Evolutionary conservation across 768 basidiomycete genomes (phyloP), one percentile per base, ranked within the genome.

Genomic region (Mycena kentingensis): DNA sequence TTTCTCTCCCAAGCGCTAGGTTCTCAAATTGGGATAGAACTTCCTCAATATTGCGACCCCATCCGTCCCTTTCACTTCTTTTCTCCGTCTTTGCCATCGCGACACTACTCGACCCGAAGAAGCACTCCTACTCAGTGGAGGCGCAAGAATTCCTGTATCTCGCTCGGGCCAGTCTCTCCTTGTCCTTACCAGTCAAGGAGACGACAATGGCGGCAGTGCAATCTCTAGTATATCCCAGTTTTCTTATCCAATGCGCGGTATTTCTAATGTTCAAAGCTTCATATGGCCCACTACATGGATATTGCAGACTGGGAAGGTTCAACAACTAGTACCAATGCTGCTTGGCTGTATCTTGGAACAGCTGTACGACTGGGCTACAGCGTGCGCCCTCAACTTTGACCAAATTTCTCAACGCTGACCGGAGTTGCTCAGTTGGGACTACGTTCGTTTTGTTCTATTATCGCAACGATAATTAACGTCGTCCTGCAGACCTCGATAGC

Each of bases 31-130:
- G 19, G n/a, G 34, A 26, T 50, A 78, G 78, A 13, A 73, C 70
- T 4, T 73, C 73, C 12, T 73, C 74, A 38, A 60, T 58, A 6
- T 57, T 75, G 39, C 63, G 71, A 7, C 67, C 65, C n/a, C 68
- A 77, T n/a, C 83, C 88, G 52, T 67, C 77, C 1, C 69, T 88
- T 15, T 74, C 86, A 0, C 73, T 90, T 24, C 73, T 90, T 18
- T 87, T 84, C 63, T 77, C 78, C 36, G 65, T 89, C 12, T 83
- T 91, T 55, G 80, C 87, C 5, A 74, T 90, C 22, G 87, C 79
- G 0, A 69, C 77, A 0, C 71, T 88, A n/a, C 83, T 87, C 56
- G 84, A 87, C 61, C 73, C 76, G 5, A 62, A 69, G 42, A 64
- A 67, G 6, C 75, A 76, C 1, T 70, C 82, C 32, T 79, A 77